Conservation (phyloP, 164 flowering plant species). For the Macadamia tetraphylla region DNA sequence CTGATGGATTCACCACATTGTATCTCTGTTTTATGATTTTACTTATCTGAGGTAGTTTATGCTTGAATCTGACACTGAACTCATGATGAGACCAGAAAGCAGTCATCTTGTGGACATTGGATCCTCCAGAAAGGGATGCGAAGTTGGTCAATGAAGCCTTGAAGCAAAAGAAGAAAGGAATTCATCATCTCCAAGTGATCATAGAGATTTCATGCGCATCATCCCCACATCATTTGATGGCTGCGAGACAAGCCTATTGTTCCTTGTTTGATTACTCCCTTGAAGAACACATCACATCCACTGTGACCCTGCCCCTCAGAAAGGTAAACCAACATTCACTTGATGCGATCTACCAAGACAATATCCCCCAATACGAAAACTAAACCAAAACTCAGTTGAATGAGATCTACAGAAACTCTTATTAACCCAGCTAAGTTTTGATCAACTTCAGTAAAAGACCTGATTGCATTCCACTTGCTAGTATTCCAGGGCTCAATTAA, state of each 20-base stretch:
- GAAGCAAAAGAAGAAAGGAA: conserved; percentile 28
- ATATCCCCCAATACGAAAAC: conserved; percentile 29
- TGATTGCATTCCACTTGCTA: too few relatives aligned
- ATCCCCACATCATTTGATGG: conserved; percentile 62
- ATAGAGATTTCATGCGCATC: conserved; percentile 73
- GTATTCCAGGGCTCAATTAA: too few relatives aligned
- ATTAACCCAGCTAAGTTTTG: too few relatives aligned
- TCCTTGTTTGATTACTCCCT: conserved; percentile 56
- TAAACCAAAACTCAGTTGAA: conserved; percentile 9
- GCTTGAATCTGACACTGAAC: too few relatives aligned
- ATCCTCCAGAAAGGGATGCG: conserved; percentile 80
- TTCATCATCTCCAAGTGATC: conserved; percentile 36
- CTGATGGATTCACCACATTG: too few relatives aligned
- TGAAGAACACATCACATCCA: conserved; percentile 57
- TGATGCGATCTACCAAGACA: too few relatives aligned
- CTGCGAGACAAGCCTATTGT: conserved; percentile 64
- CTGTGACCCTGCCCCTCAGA: conserved; percentile 30
- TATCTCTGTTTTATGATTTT: too few relatives aligned
- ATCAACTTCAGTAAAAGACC: too few relatives aligned
- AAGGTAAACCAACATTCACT: conserved; percentile 36
- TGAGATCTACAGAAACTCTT: too few relatives aligned
- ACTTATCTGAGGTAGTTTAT: too few relatives aligned
- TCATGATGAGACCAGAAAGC: conserved; percentile 44
- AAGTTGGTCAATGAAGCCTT: conserved; percentile 53
- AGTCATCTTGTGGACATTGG: conserved; percentile 55